A percentile compares a stretch with the other conserved stretches of the same genome.
Conservation (phyloP, 2,329 filamentous ascomycete species). For the Fusarium devonianum region DNA sequence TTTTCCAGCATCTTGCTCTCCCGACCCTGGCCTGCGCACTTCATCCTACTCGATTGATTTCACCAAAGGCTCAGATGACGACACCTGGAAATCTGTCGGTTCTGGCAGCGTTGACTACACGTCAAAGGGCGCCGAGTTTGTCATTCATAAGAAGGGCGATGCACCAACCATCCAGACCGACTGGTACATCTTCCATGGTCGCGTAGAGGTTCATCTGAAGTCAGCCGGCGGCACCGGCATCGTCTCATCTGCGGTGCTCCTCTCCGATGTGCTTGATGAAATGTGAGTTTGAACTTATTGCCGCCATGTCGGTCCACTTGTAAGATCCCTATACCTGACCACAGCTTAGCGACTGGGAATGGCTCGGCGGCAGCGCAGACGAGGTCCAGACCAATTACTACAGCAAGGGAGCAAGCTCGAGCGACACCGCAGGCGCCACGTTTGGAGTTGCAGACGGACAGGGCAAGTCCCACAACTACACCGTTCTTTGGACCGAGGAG, state of each 20-base stretch:
- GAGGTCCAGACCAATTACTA: constrained; percentile 83
- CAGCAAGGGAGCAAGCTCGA: constrained; percentile 68
- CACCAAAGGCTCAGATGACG: constrained; percentile 29
- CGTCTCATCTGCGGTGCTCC: constrained; percentile 76
- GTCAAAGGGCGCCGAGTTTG: constrained; percentile 43
- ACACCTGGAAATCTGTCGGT: constrained; percentile 31
- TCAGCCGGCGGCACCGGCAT: constrained; percentile 77
- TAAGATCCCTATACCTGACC: too few relatives aligned
- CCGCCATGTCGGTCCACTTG: neutral
- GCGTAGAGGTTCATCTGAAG: constrained; percentile 73
- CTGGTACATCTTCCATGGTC: constrained; percentile 87
- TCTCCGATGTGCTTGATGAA: constrained; percentile 76
- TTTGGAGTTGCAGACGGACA: constrained; percentile 39
- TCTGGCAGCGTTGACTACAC: constrained; percentile 31
- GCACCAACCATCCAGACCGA: constrained; percentile 69
- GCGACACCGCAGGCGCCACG: constrained; percentile 45
- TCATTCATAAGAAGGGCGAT: constrained; percentile 65
- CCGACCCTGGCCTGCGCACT: constrained; percentile 20
- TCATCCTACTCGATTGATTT: constrained; percentile 35
- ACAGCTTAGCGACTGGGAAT: constrained; percentile 77
- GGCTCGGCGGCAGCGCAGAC: constrained; percentile 69
- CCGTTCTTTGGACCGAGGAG: constrained; percentile 70
- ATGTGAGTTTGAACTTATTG: constrained; percentile 6
- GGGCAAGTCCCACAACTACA: constrained; percentile 65
- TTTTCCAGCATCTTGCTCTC: constrained; percentile 12